Evolutionary conservation across 2,329 filamentous ascomycete species (phyloP).

Genomic region (Rosellinia necatrix): DNA sequence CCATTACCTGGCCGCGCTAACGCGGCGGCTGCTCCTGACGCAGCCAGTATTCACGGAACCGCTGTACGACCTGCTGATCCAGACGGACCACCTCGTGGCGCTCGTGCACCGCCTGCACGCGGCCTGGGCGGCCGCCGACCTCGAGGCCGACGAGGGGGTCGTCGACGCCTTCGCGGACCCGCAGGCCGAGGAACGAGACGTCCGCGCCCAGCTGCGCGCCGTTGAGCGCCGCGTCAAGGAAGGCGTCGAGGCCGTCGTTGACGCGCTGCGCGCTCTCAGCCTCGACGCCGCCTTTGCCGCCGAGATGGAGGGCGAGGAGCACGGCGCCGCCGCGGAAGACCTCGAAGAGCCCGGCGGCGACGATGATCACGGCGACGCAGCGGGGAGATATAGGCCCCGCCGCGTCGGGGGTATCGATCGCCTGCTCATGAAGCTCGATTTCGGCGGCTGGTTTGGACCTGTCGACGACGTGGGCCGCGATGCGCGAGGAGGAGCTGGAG

Average conservation of each 20-base stretch:
- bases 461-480: not conserved
- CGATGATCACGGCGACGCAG: constrained; percentile 19
- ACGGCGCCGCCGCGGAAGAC: constrained; percentile 18
- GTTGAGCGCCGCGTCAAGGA: constrained; percentile 68
- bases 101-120: constrained; percentile 75
- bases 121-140: constrained; percentile 77
- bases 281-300: constrained; percentile 26
- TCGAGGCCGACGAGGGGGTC: constrained; percentile 81
- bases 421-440: constrained; percentile 88
- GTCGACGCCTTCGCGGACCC: constrained; percentile 76
- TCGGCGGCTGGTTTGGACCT: constrained; percentile 59
- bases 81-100: constrained; percentile 81
- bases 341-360: constrained; percentile 31
- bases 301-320: constrained; percentile 29
- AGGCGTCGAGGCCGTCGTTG: constrained; percentile 71
- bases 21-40: constrained; percentile 68
- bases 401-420: constrained; percentile 81
- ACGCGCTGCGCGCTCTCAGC: constrained; percentile 23
- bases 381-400: constrained; percentile 67
- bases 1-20: constrained; percentile 72
- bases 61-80: constrained; percentile 69
- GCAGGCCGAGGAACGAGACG: constrained; percentile 71
- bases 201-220: constrained; percentile 65
- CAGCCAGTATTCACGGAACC: constrained; percentile 59
- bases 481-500: not conserved